Base-by-base conservation (phyloP, 2,329 filamentous ascomycete genomes). In the Colletotrichum higginsianum region DNA sequence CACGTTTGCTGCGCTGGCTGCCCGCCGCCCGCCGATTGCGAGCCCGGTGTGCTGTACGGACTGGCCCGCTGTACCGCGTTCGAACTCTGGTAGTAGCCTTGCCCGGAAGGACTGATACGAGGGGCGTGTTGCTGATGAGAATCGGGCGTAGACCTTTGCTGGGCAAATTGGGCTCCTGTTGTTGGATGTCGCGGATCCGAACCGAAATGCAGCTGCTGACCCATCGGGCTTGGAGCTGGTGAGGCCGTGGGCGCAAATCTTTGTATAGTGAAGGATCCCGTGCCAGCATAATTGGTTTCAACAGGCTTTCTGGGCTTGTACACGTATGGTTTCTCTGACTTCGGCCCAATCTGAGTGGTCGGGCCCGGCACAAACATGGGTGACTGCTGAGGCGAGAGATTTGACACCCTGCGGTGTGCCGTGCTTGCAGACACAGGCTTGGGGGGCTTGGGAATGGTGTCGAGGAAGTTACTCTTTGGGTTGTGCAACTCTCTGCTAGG, bases 391-490 rank as follows among this genome's bases (percentile, higher is more conserved):
- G 62, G 76, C 26, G 62, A 67, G 18, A 61, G 49, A 18, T 18
- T 35, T 11, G 66, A 46, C 13, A 46, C 46, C 47, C 56, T 57
- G 23, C 70, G 76, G 38, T 78, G 76, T 58, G 76, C 74, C 16
- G 75, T 72, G 62, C 72, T 78, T 68, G 76, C 16, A 73, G 78
- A 82, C 57, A 75, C 77, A 30, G 82, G 80, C 73, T 83, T 85
- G 4, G 80, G 76, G 5, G 86, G 85, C 75, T 89, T 89, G 62
- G 85, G 90, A 63, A 94, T 84, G 2, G 92, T 91, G 56, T 94
- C 92, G 78, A 95, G 81, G 80, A 92, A 95, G 78, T 92, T 93
- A 75, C 90, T 91, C 81, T 89, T 91, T 2, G 87, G 83, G 71
- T 94, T 94, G 80, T 94, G 87, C 56, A 84, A 84, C n/a, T 82